A percentile compares a stretch with the other conserved stretches of the same genome.
phyloP scores from a whole-genome alignment of 164 flowering plant genomes.

The Dillenia turbinata region DNA sequence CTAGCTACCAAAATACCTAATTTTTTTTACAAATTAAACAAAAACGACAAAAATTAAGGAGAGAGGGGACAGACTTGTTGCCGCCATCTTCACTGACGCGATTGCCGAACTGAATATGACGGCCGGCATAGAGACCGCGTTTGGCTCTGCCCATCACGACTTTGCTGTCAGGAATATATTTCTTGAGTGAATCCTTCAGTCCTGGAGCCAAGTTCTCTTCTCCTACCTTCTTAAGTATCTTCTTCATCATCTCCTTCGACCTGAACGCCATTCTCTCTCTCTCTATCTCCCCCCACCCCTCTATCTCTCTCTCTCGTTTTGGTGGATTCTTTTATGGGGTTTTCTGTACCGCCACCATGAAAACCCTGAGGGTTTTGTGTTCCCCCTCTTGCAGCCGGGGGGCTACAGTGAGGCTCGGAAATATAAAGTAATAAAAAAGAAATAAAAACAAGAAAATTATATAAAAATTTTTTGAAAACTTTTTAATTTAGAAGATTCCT shows the following conservation, averaged over 20 bases:
- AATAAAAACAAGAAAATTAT: no score
- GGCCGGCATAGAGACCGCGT: conserved; percentile 85
- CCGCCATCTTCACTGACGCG: conserved; percentile 94
- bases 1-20: no score
- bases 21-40: background rate
- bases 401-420: no score
- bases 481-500: no score
- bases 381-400: no score
- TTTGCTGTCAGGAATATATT: conserved; percentile 52
- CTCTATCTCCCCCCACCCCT: no score
- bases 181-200: conserved; percentile 54
- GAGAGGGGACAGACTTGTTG: conserved; percentile 46
- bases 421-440: no score
- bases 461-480: no score
- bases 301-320: no score
- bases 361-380: no score
- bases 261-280: conserved; percentile 58
- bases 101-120: conserved; percentile 90
- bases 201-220: conserved; percentile 52
- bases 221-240: conserved; percentile 60
- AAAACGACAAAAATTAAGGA: background rate
- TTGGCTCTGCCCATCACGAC: conserved; percentile 91
- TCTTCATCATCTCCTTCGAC: conserved; percentile 73
- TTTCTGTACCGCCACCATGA: no score
- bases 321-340: no score